Base-by-base conservation (phyloP, 1,284 basidiomycete species). In the Apiotrichum porosum region DNA sequence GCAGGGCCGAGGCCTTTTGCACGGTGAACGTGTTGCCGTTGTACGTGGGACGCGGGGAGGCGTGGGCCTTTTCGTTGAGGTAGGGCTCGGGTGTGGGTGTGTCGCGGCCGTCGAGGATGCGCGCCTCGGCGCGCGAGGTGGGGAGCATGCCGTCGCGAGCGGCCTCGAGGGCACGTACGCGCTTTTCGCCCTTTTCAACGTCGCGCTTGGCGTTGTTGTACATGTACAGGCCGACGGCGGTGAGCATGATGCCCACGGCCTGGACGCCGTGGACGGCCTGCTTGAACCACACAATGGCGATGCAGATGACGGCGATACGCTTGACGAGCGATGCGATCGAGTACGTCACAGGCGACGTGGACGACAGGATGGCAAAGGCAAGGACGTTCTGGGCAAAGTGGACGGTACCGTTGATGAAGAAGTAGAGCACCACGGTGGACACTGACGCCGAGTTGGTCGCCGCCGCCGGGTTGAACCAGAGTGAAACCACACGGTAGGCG, bases 301-400 rank as follows among this genome's bases (percentile, higher is more conserved):
- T 85, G 73, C 91, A 92, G 64, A 99, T 99, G 61, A 99, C 95
- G 37, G 87, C 91, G 48, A 99, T 92, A 26, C 95, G 87, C 76
- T 99, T 99, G 76, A 97, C 84, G 60, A 99, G 82, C 12, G 89
- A 94, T 1, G 94, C 95, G 69, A 99, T 97, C 39, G 88, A 93
- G 76, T 99, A 99, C 1, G 95, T 98, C 51, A 99, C 95, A 6
- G 94, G 95, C 9, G 93, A 97, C 1, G 93, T 95, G 30, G 89
- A 88, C 2, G 90, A 84, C 22, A 99, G 83, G 61, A 99, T 91
- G 60, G 92, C 81, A 75, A 99, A 98, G 18, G 95, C 95, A 59
- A 98, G 86, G 64, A 98, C 85, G 77, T 92, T 97, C 74, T 99
- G 95, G 1, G 83, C 84, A 71, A 97, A 98, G 74, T 99, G 92